phyloP scores from a whole-genome alignment of 441 rosid genomes.

The Capsella rubella region DNA sequence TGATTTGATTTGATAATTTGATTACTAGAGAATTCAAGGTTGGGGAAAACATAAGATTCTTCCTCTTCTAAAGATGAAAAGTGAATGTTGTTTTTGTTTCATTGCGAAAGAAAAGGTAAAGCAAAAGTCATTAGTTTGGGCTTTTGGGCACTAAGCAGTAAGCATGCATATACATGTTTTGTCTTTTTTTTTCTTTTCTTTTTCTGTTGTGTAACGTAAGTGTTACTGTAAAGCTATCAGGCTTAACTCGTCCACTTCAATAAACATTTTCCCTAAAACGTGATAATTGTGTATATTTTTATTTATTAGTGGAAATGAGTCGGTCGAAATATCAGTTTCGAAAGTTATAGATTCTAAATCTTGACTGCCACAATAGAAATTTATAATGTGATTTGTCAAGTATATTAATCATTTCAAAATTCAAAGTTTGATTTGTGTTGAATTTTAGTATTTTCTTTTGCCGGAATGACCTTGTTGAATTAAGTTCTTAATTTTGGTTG shows the following conservation, averaged over 20 bases:
- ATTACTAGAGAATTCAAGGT: not conserved
- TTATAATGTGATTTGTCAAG: not conserved
- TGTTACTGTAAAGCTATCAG: not conserved
- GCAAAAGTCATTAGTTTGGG: not conserved
- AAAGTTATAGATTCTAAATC: not conserved
- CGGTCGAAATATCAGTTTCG: not conserved
- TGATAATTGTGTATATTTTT: not conserved
- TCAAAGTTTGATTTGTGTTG: not conserved
- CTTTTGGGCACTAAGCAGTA: not conserved
- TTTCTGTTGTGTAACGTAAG: conserved; percentile 2
- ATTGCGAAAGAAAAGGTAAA: not conserved
- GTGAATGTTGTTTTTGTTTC: not conserved
- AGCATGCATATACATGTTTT: not conserved
- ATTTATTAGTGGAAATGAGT: not conserved
- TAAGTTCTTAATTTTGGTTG: no score
- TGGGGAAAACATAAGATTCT: not conserved
- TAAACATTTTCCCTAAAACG: not conserved
- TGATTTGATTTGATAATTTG: not conserved
- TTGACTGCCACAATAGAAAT: not conserved
- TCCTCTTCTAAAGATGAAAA: not conserved
- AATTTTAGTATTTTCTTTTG: not conserved
- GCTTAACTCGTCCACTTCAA: not conserved
- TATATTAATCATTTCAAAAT: not conserved
- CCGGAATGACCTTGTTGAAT: not conserved
- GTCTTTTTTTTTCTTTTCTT: not conserved